Evolutionary conservation across 2,329 filamentous ascomycete species (phyloP), one percentile per base, ranked within the genome.

Genomic region (Aspergillus pseudoviridinutans): DNA sequence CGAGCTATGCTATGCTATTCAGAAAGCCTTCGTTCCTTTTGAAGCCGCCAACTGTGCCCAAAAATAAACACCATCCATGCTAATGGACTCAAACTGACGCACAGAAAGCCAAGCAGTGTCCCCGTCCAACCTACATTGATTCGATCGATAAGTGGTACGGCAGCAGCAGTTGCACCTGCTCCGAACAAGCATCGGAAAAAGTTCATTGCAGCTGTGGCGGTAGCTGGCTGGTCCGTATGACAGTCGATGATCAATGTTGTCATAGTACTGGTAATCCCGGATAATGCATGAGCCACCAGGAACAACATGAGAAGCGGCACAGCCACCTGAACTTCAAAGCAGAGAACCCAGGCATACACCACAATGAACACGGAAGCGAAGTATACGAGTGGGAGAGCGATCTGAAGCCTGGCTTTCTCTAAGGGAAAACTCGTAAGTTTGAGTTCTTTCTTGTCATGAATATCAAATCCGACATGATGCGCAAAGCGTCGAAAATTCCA

Each of bases 91-190:
- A 20, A 42, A 42, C 41, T 42, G 17, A 42, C 14, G 20, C 14
- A 42, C 9, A 42, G 20, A n/a, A 42, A 9, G 41, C 55, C 44
- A 29, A 58, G 24, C 17, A 66, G 29, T 8, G 27, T 53, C 6
- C 29, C 55, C 22, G 59, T 60, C 62, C 62, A 67, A 3, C 68
- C 67, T 41, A 66, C 63, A 2, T 64, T 62, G 25, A 67, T 53
- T 6, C 44, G 42, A 29, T 65, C 42, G n/a, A 68, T 61, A 49
- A 67, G 35, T 22, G 64, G 56, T 25, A 62, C 54, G 8, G 60
- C 35, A 29, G 65, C 64, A 4, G 66, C 62, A 5, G 63, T 56
- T 4, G 57, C 61, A 2, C 62, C 59, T 2, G 67, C 67, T 10
- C 58, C 61, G 5, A 62, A 46, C 27, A 61, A 49, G 25, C 54